Conservation (phyloP, 306 rosid genomes). For the Neltuma alba region DNA sequence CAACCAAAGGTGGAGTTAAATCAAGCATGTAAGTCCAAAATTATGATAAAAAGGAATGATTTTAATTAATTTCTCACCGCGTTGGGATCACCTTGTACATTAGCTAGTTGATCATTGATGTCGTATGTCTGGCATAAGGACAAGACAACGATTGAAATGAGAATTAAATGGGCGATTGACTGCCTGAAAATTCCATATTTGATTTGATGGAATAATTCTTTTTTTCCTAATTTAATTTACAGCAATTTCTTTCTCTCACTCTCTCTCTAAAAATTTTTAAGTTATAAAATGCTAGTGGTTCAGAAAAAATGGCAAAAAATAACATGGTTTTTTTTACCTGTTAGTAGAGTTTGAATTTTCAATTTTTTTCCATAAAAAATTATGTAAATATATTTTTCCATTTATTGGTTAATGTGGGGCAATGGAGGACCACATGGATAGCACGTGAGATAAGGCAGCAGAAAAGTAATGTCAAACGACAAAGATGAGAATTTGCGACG, state of each 20-base stretch:
- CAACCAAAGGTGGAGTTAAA: background rate
- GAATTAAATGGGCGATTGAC: background rate
- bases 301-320: too few relatives aligned
- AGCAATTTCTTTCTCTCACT: background rate
- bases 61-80: background rate
- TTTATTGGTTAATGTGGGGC: background rate
- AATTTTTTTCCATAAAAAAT: too few relatives aligned
- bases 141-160: background rate
- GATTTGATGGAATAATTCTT: background rate
- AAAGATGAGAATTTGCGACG: conserved; percentile 24
- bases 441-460: conserved; percentile 42
- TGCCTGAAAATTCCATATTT: background rate
- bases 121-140: background rate
- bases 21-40: background rate
- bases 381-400: background rate
- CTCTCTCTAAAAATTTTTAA: too few relatives aligned
- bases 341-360: too few relatives aligned
- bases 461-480: conserved; percentile 28
- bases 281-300: too few relatives aligned
- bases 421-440: background rate
- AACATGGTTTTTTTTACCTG: too few relatives aligned
- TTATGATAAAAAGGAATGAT: background rate
- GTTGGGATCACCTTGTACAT: background rate
- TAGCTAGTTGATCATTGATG: background rate
- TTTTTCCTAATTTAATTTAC: background rate